Evolutionary conservation across 2,329 filamentous ascomycete genomes (phyloP), one percentile per base, ranked within the genome.

Genomic region (Aspergillus thermomutatus): DNA sequence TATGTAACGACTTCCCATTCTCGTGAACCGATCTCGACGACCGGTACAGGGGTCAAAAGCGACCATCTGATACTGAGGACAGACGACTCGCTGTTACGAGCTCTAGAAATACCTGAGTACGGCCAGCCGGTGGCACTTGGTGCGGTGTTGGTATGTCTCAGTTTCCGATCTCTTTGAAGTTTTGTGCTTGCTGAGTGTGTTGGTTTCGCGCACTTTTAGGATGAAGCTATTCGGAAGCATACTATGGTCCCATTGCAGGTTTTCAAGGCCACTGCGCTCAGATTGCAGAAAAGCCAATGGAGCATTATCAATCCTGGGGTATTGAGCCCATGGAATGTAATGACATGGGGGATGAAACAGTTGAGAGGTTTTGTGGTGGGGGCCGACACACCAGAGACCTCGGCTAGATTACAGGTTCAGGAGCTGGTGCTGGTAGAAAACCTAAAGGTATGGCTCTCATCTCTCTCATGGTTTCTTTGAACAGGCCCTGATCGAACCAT

Each of bases 71-170:
- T 79, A 25, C 67, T 87, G 11, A 73, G 75, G 37, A 80, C 80
- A 1, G 79, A 82, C 64, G 84, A 89, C 37, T 80, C 84, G 28
- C 81, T 99, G 1, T 77, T 89, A 23, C 82, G 84, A 25, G 85
- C 86, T 37, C 79, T 99, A 53, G 87, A 92, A 63, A 89, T 82
- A 50, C 86, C 86, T 47, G 87, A 93, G 65, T 92, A 86, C 73
- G 94, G 94, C 1, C 83, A 87, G 48, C 94, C 94, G 1, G 81
- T 93, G 9, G 91, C 90, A 3, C 78, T 99, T 0, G 89, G 89
- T 1, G 85, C 87, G 3, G 94, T 92, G 4, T 79, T 97, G 50
- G 78, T 81, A 73, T 54, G 77, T 72, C 53, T 11, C 48, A 17
- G n/a, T 17, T 27, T 34, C 21, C 40, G 26, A 9, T 41, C 23